Evolutionary conservation across 345 rosid genomes (phyloP).

Genomic region (Balakata baccata): DNA sequence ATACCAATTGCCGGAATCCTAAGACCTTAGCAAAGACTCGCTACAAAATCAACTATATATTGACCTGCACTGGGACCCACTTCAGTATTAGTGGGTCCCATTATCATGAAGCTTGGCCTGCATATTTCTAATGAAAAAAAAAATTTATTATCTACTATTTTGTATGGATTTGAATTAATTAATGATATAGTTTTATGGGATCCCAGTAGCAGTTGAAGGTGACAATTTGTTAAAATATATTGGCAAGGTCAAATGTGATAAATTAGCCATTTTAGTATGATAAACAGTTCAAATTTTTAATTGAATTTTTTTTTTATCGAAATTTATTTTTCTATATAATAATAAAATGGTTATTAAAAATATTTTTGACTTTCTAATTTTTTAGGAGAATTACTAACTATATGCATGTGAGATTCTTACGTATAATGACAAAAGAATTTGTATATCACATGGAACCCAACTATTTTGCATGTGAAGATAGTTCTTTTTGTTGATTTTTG

Average conservation of each 20-base stretch:
- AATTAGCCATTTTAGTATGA: too few species aligned
- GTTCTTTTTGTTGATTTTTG: too few species aligned
- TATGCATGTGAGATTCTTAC: too few species aligned
- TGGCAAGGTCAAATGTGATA: background rate
- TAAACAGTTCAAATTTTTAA: too few species aligned
- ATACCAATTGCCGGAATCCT: constrained; percentile 16
- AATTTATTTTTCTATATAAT: background rate
- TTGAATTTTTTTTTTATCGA: too few species aligned
- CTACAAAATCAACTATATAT: background rate
- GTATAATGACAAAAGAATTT: too few species aligned
- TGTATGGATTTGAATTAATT: background rate
- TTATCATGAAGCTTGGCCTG: constrained; percentile 11
- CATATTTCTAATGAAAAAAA: background rate
- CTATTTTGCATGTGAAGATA: too few species aligned
- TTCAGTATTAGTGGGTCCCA: constrained; percentile 1
- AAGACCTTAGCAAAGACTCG: background rate
- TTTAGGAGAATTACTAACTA: too few species aligned
- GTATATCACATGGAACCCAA: too few species aligned
- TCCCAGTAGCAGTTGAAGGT: background rate
- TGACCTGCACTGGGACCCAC: background rate
- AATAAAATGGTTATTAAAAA: too few species aligned
- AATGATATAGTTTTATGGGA: background rate
- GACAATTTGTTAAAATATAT: background rate
- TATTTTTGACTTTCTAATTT: too few species aligned
- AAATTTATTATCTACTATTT: background rate